Base-by-base conservation (phyloP, 2,329 filamentous ascomycete genomes). In the Emergomyces africanus region DNA sequence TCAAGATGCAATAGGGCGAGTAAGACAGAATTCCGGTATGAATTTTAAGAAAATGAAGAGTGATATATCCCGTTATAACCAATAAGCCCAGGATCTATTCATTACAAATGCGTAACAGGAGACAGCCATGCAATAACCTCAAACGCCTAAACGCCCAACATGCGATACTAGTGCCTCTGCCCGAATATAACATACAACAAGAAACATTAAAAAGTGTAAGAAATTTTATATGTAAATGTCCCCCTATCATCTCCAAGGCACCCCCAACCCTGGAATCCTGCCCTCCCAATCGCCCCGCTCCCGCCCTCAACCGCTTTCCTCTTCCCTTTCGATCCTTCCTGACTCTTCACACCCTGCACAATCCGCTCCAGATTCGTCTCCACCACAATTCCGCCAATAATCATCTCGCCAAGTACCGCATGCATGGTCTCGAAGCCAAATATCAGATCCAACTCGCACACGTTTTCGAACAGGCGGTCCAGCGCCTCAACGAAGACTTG, bases 371-470 rank as follows among this genome's bases (percentile, higher is more conserved):
- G 75, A 67, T 87, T 89, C 37, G 92, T 96, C 77, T 97, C 92
- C 28, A 97, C 85, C 18, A 97, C 92, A 15, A 96, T 90, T 0
- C 92, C 92, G 15, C 92, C 92, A 18, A 96, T 89, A 59, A 97
- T 88, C 89, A 97, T 95, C 79, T 97, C 92, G 60, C 85, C 86
- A 10, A 97, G 78, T 18, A 90, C 85, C 9, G 92, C 88, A 77
- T 99, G 94, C 68, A 99, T 79, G 18, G 90, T 95, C 80, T 99
- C 94, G 67, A 96, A 99, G 72, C 97, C 97, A 78, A 99, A 99
- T 72, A 99, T 99, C 66, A 99, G 81, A 73, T 99, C 91, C 59
- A 99, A 79, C 78, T 99, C 94, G 80, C 94, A 99, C 10, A 99
- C 94, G 71, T 99, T 96, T 76, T 97, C 94, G 71, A 99, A 99